Percentiles rank a stretch among this genome's conserved stretches.
phyloP scores from a whole-genome alignment of 208 protist species.

The Trypanosoma lewisi region DNA sequence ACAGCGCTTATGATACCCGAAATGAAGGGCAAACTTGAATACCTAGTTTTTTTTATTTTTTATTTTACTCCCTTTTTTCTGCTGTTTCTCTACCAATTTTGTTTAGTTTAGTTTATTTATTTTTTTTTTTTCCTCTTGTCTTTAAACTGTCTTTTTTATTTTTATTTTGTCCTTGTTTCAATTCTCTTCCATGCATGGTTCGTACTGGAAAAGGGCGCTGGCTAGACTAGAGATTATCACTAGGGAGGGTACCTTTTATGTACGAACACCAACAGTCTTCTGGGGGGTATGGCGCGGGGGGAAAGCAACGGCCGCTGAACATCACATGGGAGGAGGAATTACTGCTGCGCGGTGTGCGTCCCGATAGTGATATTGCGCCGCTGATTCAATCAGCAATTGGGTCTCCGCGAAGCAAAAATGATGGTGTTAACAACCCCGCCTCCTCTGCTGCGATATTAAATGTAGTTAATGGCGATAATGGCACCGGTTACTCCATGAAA shows the following conservation, averaged over 20 bases:
- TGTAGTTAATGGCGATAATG: background rate
- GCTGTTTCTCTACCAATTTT: too few relatives aligned
- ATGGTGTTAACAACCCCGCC: background rate
- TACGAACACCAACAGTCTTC: slow-evolving; percentile 6
- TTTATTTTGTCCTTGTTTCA: background rate
- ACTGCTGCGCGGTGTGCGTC: slow-evolving; percentile 53
- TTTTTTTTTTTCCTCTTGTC: slow-evolving; percentile 2
- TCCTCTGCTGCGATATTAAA: background rate
- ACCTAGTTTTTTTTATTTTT: too few relatives aligned
- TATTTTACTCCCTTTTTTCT: too few relatives aligned
- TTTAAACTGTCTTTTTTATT: background rate
- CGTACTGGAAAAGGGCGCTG: too few relatives aligned
- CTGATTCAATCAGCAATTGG: slow-evolving; percentile 30
- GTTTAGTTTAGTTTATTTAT: too few relatives aligned
- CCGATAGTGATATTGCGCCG: slow-evolving; percentile 45
- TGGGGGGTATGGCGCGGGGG: background rate
- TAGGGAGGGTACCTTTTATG: background rate
- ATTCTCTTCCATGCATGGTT: background rate
- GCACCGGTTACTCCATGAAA: background rate
- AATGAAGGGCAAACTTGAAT: too few relatives aligned
- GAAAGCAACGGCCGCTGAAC: background rate
- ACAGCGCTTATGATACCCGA: too few relatives aligned
- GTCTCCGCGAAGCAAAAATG: slow-evolving; percentile 3
- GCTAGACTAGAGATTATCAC: background rate
- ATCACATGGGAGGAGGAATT: slow-evolving; percentile 51